Percentiles rank a stretch among this genome's conserved stretches.
These are phyloP conservation scores for Colletotrichum graminicola DNA, from an alignment of 2,329 filamentous ascomycete genomes.

Conservation along the genomic window DNA sequence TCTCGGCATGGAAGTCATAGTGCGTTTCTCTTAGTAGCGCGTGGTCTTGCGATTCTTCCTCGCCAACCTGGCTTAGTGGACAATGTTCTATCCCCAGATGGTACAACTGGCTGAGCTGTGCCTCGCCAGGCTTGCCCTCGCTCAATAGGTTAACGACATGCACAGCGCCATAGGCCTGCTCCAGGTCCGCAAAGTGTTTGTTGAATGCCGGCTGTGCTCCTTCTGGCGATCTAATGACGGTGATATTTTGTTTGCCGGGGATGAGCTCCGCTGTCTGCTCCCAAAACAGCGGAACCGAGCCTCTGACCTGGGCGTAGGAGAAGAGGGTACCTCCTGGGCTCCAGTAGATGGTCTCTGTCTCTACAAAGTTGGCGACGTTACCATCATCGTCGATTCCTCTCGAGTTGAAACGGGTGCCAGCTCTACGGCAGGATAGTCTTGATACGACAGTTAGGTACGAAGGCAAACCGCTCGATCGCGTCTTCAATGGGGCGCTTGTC, in stretches of 20 bases:
- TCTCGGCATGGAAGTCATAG: conserved; percentile 97
- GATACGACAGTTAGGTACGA: conserved; percentile 92
- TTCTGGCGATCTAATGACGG: conserved; percentile 87
- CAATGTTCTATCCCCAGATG: conserved; percentile 81
- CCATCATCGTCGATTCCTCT: conserved; percentile 97
- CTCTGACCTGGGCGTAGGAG: conserved; percentile 92
- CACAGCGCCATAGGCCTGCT: conserved; percentile 87
- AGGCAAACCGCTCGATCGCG: conserved; percentile 76
- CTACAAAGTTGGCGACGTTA: conserved; percentile 98
- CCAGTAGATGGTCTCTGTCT: conserved; percentile 95
- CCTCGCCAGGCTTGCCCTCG: conserved; percentile 86
- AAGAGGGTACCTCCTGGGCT: conserved; percentile 83
- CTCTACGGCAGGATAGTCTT: conserved; percentile 87
- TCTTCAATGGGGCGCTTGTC: conserved; percentile 76
- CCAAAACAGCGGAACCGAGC: conserved; percentile 97
- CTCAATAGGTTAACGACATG: conserved; percentile 97
- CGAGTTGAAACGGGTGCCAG: conserved; percentile 96
- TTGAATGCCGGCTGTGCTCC: conserved; percentile 95
- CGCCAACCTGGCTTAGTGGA: conserved; percentile 73
- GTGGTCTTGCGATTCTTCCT: conserved; percentile 73
- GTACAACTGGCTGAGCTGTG: conserved; percentile 85
- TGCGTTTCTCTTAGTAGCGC: conserved; percentile 84
- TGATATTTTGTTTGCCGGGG: conserved; percentile 94
- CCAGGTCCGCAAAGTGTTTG: conserved; percentile 91
- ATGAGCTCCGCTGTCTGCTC: conserved; percentile 90